Base-by-base conservation (phyloP, 2,329 filamentous ascomycete genomes). In the Macrophomina tecta region DNA sequence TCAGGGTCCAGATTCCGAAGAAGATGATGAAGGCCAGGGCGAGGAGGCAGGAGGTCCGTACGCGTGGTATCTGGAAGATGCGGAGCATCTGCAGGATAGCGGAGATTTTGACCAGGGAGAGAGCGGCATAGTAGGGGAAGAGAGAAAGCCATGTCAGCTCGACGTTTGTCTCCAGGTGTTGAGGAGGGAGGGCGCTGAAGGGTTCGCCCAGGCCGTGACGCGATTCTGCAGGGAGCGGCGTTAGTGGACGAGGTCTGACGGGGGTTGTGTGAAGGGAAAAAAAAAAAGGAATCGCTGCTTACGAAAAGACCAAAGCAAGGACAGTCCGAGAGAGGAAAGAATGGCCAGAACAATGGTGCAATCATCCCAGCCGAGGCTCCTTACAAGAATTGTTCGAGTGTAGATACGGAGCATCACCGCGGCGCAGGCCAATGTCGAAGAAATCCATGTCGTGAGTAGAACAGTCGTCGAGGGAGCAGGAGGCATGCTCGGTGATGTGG, bases 51-150 rank as follows among this genome's bases (percentile, higher is more conserved):
- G 56, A 34, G n/a, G 38, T 49, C 16, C 49, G 63, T n/a, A 61
- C 36, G 18, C 51, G 67, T 7, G 45, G 65, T 11, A 66, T 55
- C 11, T 36, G 48, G 42, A 66, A 66, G 42, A 66, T 49, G 53
- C 67, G 67, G 11, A 68, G 63, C 32, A 42, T 63, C 30, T 65
- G 63, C 42, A 68, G 64, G 6, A 68, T 45, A 1, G 65, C 63
- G 7, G 67, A 68, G 55, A 66, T 40, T 34, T 68, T 68, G 46
- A 66, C 64, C 45, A 68, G 45, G 49, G 64, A 66, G 16, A 64
- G 63, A 32, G 42, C 18, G 53, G 38, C n/a, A 51, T 65, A 68
- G 55, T 68, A 68, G 23, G 64, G 64, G 9, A 66, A 66, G 7
- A 66, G 53, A 5, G 23, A 45, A 12, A 45, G 34, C 64, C 64